These are phyloP conservation scores for Sporothrix luriei DNA, from an alignment of 2,329 filamentous ascomycete genomes.

Conservation along the genomic window DNA sequence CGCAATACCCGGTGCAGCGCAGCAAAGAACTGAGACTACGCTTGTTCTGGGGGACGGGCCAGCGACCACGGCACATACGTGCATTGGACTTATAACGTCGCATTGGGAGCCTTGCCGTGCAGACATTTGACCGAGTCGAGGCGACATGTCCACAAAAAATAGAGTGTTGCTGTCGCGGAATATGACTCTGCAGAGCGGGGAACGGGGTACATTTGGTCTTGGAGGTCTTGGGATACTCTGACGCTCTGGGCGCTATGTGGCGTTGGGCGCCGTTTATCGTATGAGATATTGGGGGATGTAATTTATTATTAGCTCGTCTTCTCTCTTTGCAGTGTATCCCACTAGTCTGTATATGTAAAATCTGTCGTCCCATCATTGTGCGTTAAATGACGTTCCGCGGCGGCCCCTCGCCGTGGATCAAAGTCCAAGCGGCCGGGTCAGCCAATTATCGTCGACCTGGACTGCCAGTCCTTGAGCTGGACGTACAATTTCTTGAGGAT, in stretches of 20 bases:
- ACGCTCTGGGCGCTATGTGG: background rate
- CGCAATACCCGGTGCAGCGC: slow-evolving; percentile 15
- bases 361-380: background rate
- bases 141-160: background rate
- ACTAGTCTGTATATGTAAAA: background rate
- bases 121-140: background rate
- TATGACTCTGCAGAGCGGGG: slow-evolving; percentile 18
- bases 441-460: slow-evolving; percentile 40
- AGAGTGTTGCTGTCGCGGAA: background rate
- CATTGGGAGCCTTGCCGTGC: background rate
- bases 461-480: slow-evolving; percentile 41
- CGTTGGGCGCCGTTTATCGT: too few species aligned
- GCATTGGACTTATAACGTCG: background rate
- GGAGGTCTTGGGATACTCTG: background rate
- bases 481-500: slow-evolving; percentile 42
- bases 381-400: slow-evolving; percentile 11
- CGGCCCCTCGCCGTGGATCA: slow-evolving; percentile 32
- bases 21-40: background rate
- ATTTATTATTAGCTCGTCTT: background rate
- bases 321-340: background rate
- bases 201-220: slow-evolving; percentile 5
- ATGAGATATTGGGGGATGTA: background rate
- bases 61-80: background rate
- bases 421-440: slow-evolving; percentile 35
- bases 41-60: slow-evolving; percentile 13